Evolutionary conservation across 2,329 filamentous ascomycete species (phyloP), one percentile per base, ranked within the genome.

Genomic region (Chalara sp.): DNA sequence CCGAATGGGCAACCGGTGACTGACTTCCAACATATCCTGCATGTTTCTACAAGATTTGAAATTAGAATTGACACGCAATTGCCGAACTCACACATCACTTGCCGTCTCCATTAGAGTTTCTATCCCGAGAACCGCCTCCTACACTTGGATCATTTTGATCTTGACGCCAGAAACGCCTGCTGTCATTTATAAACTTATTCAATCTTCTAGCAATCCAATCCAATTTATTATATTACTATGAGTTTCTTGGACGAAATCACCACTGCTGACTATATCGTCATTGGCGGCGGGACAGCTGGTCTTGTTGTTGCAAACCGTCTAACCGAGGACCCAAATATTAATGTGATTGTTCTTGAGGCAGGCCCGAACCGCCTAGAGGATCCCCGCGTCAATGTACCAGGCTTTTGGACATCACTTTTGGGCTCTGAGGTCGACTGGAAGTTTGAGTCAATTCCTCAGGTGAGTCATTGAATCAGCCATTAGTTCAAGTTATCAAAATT

Each of bases 211-310:
- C n/a, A n/a, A n/a, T n/a, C n/a, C n/a, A n/a, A n/a, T n/a, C n/a
- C n/a, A n/a, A n/a, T n/a, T n/a, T n/a, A n/a, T n/a, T n/a, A n/a
- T n/a, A n/a, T n/a, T n/a, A n/a, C n/a, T n/a, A n/a, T n/a, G n/a
- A n/a, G n/a, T n/a, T n/a, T n/a, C n/a, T n/a, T n/a, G 35, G 35
- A 39, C 35, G 8, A 8, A 8, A n/a, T 39, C 35, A 39, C 35
- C 35, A n/a, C n/a, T 39, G 35, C 35, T 10, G 35, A 39, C 2
- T 39, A 39, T 39, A 39, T 39, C 13, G 35, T 39, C 3, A 3
- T 71, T 6, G 70, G 72, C 8, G 71, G 70, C 5, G 71, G 72
- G 6, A 72, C 70, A 0, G 63, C 70, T 5, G 71, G 72, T 6
- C 63, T 72, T 1, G 65, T 69, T 1, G 59, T 73, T 10, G 72